Percentiles rank a stretch among this genome's conserved stretches.
Conservation (phyloP, 2,329 filamentous ascomycete species). For the Diaporthe destruens region DNA sequence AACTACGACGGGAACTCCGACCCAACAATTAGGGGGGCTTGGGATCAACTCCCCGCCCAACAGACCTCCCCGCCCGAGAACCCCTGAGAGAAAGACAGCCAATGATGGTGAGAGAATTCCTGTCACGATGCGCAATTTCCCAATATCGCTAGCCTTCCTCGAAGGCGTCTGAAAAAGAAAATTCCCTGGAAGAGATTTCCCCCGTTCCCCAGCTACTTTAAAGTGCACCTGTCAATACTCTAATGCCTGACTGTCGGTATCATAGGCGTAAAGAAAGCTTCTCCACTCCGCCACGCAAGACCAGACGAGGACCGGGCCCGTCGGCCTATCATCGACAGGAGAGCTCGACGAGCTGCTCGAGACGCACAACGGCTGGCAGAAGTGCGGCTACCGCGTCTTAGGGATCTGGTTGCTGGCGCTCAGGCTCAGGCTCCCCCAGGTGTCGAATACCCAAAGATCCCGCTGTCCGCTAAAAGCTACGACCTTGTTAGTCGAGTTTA, state of each 20-base stretch:
- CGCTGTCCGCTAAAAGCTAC: background rate
- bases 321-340: background rate
- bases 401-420: background rate
- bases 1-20: background rate
- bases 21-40: background rate
- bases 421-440: background rate
- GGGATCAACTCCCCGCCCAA: background rate
- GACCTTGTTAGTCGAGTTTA: background rate
- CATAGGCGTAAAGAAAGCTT: background rate
- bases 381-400: background rate
- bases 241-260: background rate
- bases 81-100: constrained; percentile 6
- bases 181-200: no score
- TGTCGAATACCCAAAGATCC: background rate
- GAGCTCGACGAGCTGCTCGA: background rate
- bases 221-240: background rate
- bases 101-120: background rate
- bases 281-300: background rate
- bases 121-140: background rate
- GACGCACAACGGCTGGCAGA: no score
- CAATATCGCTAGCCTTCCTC: background rate
- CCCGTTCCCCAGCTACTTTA: no score
- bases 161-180: background rate
- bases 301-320: background rate
- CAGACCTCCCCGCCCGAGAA: background rate